Evolutionary conservation across 2,329 filamentous ascomycete species (phyloP), one percentile per base, ranked within the genome.

Genomic region (Cladosporium colombiae): DNA sequence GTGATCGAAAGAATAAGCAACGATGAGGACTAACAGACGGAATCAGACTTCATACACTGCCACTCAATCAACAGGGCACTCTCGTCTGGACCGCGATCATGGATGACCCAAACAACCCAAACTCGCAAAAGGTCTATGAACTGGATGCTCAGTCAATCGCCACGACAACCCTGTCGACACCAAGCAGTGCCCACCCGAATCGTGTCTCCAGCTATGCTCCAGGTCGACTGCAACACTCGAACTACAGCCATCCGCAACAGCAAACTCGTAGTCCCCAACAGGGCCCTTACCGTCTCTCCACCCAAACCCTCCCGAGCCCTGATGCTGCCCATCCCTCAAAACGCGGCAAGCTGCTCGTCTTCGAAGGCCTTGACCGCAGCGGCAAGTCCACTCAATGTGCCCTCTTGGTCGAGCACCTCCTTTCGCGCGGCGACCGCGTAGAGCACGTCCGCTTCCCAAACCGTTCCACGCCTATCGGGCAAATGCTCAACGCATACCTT

Each of bases 361-460:
- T 97, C 65, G 93, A 97, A 81, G 93, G 93, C 2, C 83, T 97
- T 68, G 93, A 97, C 74, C 88, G 92, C 69, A 92, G 93, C 52
- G 93, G 93, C 65, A 97, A 97, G 84, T 94, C 92, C 25, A 96
- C 93, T 37, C 93, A 97, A 84, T 93, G 92, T 71, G 85, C 89
- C 73, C 80, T 88, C 55, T 81, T 97, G 49, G 84, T 83, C 44
- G 77, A 84, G 31, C 80, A 77, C 44, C 80, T 92, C 3, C 76
- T 82, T 64, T 73, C 77, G 6, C 74, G 80, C 65, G 86, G 86
- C 8, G 78, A 82, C 57, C 77, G 81, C 58, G 84, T 88, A 33
- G 82, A 84, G 71, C 83, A 86, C 67, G 81, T 89, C 74, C 81
- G 89, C 64, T 91, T 92, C 76, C 89, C 89, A 74, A 92, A 97